Base-by-base conservation (phyloP, 2,329 filamentous ascomycete genomes). In the Triangularia setosa region DNA sequence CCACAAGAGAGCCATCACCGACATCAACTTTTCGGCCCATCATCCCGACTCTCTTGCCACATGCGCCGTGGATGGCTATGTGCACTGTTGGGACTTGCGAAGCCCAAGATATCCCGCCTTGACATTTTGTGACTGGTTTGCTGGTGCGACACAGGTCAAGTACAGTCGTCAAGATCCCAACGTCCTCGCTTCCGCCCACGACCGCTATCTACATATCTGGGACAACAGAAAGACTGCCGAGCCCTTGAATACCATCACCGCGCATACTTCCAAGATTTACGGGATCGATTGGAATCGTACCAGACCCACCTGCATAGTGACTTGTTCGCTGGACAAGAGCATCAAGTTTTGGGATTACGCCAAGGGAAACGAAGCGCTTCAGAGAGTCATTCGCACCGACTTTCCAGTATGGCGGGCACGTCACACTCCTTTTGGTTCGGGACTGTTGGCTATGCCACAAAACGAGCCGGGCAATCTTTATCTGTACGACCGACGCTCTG, bases 1-100 rank as follows among this genome's bases (percentile, higher is more conserved):
- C 1, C 93, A 78, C 75, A 91, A 87, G 55, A 86, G 94, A 69
- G 93, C 93, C 67, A 97, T 97, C 70, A 97, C 93, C 7, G 93
- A 97, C 74, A 93, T 97, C 76, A 97, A 97, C 75, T 97, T 97
- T 76, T 96, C 92, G 0, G 93, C 93, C 4, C 92, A 96, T 70
- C 91, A 97, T 73, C 92, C 93, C 0, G 93, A 97, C 73, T 82
- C 93, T 53, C 84, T 97, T 16, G 91, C 93, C 9, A 97, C 94
- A 0, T 97, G 93, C 75, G 91, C 92, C 3, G 91, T 97, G 28
- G 93, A 97, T 76, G 95, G 93, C 59, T 96, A 93, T 72, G 91
- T 97, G 8, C 92, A 96, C 75, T 92, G 89, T 72, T 97, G 94
- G 92, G 93, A 97, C 77, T 79, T 97, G 55, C 86, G 93, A 35